phyloP scores from a whole-genome alignment of 495 filamentous ascomycete species.

The Penicillium manginii region DNA sequence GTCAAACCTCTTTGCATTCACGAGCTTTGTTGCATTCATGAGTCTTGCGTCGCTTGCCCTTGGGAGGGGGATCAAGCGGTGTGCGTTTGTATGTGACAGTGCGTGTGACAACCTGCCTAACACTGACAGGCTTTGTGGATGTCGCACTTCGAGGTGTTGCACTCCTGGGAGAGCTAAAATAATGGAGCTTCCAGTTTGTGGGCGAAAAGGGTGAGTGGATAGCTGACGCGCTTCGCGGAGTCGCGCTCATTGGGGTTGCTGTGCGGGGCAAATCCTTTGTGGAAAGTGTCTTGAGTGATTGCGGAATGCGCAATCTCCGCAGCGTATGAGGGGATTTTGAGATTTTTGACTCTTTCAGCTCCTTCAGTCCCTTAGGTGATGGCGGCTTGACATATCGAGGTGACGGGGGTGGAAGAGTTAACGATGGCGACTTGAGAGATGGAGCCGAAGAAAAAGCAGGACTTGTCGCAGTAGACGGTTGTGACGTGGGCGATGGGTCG shows the following conservation, averaged over 20 bases:
- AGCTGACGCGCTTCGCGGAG: too few relatives aligned
- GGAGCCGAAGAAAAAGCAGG: slow-evolving; percentile 30
- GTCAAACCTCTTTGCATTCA: not conserved
- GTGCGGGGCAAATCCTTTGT: too few relatives aligned
- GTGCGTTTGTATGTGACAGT: slow-evolving; percentile 54
- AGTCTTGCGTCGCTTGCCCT: slow-evolving; percentile 44
- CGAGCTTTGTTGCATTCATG: slow-evolving; percentile 1
- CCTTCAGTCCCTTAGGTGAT: too few relatives aligned
- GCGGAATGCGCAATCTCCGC: too few relatives aligned
- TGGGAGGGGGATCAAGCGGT: slow-evolving; percentile 42
- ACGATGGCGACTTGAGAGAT: slow-evolving; percentile 31
- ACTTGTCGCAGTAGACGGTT: slow-evolving; percentile 45
- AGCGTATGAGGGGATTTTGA: too few relatives aligned
- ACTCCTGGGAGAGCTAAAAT: slow-evolving; percentile 6
- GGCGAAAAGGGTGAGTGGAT: not conserved
- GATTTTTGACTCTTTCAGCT: too few relatives aligned
- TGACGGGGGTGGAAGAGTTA: slow-evolving; percentile 37
- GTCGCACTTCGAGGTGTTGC: not conserved
- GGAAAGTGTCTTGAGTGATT: too few relatives aligned
- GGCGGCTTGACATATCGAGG: not conserved
- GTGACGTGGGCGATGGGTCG: slow-evolving; percentile 44
- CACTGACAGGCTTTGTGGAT: slow-evolving; percentile 40
- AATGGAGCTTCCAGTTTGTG: not conserved
- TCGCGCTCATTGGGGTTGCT: too few relatives aligned
- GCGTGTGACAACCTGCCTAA: slow-evolving; percentile 53